Conservation (phyloP, 1,139 yeast species). For the Debaryomyces singareniensis region DNA sequence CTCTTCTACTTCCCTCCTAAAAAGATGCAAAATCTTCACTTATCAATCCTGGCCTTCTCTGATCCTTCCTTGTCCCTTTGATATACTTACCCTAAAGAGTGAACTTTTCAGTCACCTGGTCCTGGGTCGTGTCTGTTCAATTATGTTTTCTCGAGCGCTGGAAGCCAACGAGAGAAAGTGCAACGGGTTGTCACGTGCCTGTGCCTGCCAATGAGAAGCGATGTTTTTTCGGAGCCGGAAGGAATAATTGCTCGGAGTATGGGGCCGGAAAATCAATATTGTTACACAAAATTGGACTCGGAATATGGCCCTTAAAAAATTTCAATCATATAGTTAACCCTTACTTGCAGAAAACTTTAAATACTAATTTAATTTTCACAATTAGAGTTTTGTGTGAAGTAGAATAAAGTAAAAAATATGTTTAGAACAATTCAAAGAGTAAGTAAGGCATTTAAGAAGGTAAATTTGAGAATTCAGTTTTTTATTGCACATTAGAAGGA, state of each 20-base stretch:
- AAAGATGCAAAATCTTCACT: too few species aligned
- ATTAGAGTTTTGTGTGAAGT: neutral
- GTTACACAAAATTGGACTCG: conserved; percentile 1
- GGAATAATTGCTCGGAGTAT: conserved; percentile 1
- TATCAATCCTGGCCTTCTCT: too few species aligned
- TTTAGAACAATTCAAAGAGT: conserved; percentile 5
- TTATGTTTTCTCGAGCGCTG: too few species aligned
- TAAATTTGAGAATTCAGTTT: too few species aligned
- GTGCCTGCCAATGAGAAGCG: conserved; percentile 2
- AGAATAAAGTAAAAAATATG: conserved; percentile 2
- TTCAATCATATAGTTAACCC: conserved; percentile 2
- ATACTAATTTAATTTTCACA: neutral
- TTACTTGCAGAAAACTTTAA: conserved; percentile 1
- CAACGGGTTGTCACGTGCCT: too few species aligned
- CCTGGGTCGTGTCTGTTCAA: too few species aligned
- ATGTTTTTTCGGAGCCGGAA: conserved; percentile 4
- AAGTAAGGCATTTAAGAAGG: conserved; percentile 1
- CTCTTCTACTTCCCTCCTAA: too few species aligned
- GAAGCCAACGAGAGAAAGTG: too few species aligned
- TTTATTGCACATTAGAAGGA: too few species aligned
- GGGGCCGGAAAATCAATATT: conserved; percentile 3
- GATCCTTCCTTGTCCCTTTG: too few species aligned
- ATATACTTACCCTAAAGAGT: too few species aligned
- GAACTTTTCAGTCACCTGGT: too few species aligned
- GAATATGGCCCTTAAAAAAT: conserved; percentile 3